phyloP scores from a whole-genome alignment of 75 land plant genomes.

The Larix kaempferi region DNA sequence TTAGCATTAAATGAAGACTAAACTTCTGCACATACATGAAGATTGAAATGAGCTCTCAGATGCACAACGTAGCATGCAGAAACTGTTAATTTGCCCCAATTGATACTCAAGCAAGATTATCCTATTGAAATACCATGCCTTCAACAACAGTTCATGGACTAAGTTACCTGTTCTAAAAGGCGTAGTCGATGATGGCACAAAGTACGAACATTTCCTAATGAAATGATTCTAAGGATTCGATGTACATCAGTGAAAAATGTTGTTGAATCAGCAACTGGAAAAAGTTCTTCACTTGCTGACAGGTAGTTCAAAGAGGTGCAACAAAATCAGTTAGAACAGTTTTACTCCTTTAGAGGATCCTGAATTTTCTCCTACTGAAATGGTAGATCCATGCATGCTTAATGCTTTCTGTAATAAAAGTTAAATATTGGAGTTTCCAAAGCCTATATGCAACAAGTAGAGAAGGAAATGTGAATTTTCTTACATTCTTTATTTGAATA shows the following conservation, averaged over 20 bases:
- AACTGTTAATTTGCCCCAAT: neutral
- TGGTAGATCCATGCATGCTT: neutral
- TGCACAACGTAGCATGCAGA: neutral
- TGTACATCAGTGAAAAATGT: constrained; percentile 96
- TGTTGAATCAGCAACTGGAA: constrained; percentile 90
- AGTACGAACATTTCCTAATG: constrained; percentile 89
- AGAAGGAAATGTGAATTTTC: constrained; percentile 6
- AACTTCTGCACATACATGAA: constrained; percentile 67
- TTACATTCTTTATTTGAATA: constrained; percentile 73
- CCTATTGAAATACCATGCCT: neutral
- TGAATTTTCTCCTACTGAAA: neutral
- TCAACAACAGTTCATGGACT: neutral
- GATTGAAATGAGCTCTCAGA: neutral
- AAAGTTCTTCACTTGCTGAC: constrained; percentile 74
- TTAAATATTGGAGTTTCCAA: neutral
- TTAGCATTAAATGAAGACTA: constrained; percentile 95
- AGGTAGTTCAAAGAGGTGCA: neutral
- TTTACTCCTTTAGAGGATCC: neutral
- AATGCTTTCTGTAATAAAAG: neutral
- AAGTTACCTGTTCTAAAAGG: constrained; percentile 79
- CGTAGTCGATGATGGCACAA: constrained; percentile 79
- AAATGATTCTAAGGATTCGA: constrained; percentile 68
- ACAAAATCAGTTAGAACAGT: neutral
- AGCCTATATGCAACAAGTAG: neutral
- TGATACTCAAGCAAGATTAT: neutral